Conservation (phyloP, 2,329 filamentous ascomycete species). For the Sporothrix schenckii region DNA sequence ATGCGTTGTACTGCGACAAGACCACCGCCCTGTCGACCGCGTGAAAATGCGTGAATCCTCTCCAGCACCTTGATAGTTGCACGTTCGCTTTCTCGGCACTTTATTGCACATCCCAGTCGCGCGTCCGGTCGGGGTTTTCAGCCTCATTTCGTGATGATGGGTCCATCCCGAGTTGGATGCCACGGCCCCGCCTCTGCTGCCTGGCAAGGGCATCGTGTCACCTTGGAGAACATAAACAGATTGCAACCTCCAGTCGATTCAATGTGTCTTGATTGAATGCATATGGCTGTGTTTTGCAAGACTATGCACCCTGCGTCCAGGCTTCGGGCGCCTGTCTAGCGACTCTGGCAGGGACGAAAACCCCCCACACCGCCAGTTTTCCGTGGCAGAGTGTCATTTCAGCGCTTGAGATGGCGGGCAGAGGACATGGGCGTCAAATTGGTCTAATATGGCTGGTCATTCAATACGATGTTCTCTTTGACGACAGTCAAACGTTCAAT, state of each 20-base stretch:
- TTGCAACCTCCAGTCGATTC: neutral
- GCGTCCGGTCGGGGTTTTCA: neutral
- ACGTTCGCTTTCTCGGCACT: neutral
- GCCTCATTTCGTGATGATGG: neutral
- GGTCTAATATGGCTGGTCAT: neutral
- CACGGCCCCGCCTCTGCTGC: neutral
- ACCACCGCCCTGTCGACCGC: no score
- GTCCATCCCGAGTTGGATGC: neutral
- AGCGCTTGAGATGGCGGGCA: constrained; percentile 3
- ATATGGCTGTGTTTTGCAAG: neutral
- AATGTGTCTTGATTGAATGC: no score
- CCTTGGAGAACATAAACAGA: neutral
- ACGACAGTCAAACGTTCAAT: no score
- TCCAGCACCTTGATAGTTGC: no score
- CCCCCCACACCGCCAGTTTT: constrained; percentile 1
- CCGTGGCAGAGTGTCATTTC: neutral
- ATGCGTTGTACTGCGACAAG: no score
- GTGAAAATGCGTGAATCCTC: neutral
- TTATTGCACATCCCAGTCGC: neutral
- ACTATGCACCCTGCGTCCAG: neutral
- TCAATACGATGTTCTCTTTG: no score
- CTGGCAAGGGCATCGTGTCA: neutral
- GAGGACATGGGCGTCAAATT: neutral
- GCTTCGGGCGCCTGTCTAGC: constrained; percentile 4
- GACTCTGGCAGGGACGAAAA: no score